Conservation (phyloP, 2,329 filamentous ascomycete species). For the Aureobasidium musti region DNA sequence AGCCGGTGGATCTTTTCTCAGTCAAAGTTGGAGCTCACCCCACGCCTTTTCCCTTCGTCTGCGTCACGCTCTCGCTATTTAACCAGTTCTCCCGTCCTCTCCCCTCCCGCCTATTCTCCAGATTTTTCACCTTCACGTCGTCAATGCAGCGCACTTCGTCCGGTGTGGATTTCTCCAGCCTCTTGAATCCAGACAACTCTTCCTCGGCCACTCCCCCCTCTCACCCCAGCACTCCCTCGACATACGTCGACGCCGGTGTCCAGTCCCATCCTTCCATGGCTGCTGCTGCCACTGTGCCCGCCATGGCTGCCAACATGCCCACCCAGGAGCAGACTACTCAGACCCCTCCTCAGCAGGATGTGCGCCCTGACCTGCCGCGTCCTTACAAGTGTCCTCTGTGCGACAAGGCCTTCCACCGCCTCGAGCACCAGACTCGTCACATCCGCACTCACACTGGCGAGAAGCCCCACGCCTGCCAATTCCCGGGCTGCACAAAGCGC, state of each 20-base stretch:
- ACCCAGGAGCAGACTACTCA: conserved; percentile 61
- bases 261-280: conserved; percentile 41
- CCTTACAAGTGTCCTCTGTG: conserved; percentile 99
- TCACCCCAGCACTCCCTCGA: conserved; percentile 44
- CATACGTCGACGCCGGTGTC: conserved; percentile 32
- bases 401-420: conserved; percentile 96
- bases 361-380: conserved; percentile 81
- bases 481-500: conserved; percentile 92
- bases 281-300: conserved; percentile 48
- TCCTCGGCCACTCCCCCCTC: conserved; percentile 45
- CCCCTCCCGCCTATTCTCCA: conserved; percentile 29
- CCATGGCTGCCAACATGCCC: conserved; percentile 60
- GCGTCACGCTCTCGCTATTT: conserved; percentile 29
- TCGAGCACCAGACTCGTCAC: conserved; percentile 90
- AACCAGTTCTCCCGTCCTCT: conserved; percentile 29
- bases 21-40: conserved; percentile 29
- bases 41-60: conserved; percentile 27
- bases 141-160: conserved; percentile 71
- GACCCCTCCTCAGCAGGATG: conserved; percentile 59
- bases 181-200: conserved; percentile 63
- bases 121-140: conserved; percentile 23
- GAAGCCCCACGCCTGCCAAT: conserved; percentile 96
- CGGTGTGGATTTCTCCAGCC: conserved; percentile 73
- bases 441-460: conserved; percentile 97
- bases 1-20: conserved; percentile 28